phyloP scores from a whole-genome alignment of 345 rosid species.

The Eucalyptus virginea region DNA sequence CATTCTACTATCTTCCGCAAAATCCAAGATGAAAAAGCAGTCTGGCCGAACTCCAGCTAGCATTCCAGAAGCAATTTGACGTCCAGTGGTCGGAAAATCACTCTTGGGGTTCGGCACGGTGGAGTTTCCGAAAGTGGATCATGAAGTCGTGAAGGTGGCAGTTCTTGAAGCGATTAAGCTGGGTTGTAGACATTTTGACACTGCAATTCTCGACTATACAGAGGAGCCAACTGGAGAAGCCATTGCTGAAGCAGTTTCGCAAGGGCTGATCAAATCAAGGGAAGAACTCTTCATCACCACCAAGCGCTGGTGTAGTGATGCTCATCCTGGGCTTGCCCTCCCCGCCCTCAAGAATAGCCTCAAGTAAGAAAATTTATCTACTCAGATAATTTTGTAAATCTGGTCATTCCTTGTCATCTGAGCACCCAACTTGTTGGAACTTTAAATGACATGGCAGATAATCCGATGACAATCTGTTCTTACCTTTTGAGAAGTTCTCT shows the following conservation, averaged over 20 bases:
- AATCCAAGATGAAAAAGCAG: background rate
- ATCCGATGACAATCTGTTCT: background rate
- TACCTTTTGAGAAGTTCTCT: background rate
- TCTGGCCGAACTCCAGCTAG: background rate
- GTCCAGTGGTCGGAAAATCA: conserved; percentile 7
- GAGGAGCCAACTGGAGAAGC: conserved; percentile 34
- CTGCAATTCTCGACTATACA: conserved; percentile 16
- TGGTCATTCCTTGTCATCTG: background rate
- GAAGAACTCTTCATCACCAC: conserved; percentile 54
- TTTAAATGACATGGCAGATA: background rate
- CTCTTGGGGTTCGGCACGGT: conserved; percentile 21
- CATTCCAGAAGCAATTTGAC: conserved; percentile 3
- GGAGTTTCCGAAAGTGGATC: background rate
- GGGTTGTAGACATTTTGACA: conserved; percentile 33
- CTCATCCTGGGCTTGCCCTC: conserved; percentile 31
- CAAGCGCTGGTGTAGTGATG: conserved; percentile 50
- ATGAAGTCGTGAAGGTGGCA: background rate
- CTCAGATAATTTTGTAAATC: background rate
- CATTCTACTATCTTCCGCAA: background rate
- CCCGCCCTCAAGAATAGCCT: conserved; percentile 31
- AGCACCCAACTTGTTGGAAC: background rate
- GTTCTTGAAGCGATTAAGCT: conserved; percentile 23
- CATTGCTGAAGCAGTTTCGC: conserved; percentile 20
- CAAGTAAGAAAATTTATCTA: background rate
- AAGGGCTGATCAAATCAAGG: conserved; percentile 19